Percentiles rank a stretch among this genome's conserved stretches.
Evolutionary conservation across 805 yeast genomes (phyloP).

Genomic region (Ogataea glucozyma): DNA sequence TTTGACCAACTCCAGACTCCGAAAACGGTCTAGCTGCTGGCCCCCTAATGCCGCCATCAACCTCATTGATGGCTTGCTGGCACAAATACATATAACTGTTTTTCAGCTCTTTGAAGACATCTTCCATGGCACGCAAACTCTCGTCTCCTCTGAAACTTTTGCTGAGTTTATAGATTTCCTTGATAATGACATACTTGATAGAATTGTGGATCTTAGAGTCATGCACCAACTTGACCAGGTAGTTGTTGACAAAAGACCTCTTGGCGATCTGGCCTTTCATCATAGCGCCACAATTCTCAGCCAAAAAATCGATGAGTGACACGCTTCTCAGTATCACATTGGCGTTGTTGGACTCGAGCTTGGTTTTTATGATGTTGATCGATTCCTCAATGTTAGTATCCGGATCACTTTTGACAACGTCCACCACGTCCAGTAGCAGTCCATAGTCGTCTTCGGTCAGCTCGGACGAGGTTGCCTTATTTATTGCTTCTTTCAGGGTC

Average conservation of each 20-base stretch:
- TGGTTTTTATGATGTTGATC: conserved; percentile 45
- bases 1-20: conserved; percentile 1
- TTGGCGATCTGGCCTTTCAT: conserved; percentile 64
- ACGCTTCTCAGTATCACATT: conserved; percentile 64
- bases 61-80: conserved; percentile 32
- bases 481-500: conserved; percentile 25
- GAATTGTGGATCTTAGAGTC: conserved; percentile 61
- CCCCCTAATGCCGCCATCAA: conserved; percentile 30
- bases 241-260: conserved; percentile 47
- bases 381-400: conserved; percentile 53
- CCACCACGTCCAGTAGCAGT: conserved; percentile 63
- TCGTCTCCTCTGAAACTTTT: conserved; percentile 72
- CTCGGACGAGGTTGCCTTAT: conserved; percentile 63
- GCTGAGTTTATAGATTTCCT: conserved; percentile 66
- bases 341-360: conserved; percentile 56
- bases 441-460: conserved; percentile 71
- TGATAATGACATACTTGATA: conserved; percentile 65
- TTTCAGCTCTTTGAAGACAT: conserved; percentile 54
- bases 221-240: conserved; percentile 48
- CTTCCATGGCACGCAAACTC: conserved; percentile 67
- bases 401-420: conserved; percentile 60
- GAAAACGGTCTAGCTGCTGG: neutral
- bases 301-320: conserved; percentile 56
- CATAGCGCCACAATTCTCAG: conserved; percentile 77
- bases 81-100: conserved; percentile 41